These are phyloP conservation scores for cucumber (Cucumis sativus) DNA, from an alignment of 306 rosid genomes.

Conservation along the genomic window DNA sequence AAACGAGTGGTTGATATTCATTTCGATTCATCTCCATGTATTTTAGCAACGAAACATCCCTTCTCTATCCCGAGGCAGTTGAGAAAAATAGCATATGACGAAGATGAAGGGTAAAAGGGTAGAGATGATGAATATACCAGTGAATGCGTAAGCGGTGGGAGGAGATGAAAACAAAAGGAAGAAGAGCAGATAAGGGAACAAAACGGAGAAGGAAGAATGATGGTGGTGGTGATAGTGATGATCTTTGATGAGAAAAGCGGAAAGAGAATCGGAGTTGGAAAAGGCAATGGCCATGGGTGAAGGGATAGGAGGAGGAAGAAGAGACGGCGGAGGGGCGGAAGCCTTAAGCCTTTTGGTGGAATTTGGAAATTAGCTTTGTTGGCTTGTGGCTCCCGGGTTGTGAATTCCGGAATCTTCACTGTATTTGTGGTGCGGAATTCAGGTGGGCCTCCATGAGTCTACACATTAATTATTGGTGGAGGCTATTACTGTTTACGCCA, in stretches of 20 bases:
- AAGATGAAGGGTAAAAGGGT: background rate
- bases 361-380: background rate
- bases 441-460: background rate
- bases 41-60: background rate
- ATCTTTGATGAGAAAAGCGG: background rate
- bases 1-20: background rate
- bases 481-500: background rate
- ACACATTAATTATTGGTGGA: background rate
- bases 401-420: background rate
- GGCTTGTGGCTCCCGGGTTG: background rate
- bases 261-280: background rate
- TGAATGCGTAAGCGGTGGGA: constrained; percentile 19
- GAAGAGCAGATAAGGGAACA: constrained; percentile 13
- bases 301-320: background rate
- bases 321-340: background rate
- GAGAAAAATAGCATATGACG: background rate
- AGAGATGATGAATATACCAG: constrained; percentile 22
- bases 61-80: background rate
- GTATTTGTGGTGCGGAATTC: background rate
- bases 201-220: background rate
- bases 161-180: constrained; percentile 14
- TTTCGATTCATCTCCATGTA: background rate
- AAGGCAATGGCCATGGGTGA: background rate
- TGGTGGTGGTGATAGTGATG: background rate
- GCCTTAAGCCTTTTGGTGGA: background rate